phyloP scores from a whole-genome alignment of 192 early-diverging fungal genomes.

The Linnemannia hyalina region DNA sequence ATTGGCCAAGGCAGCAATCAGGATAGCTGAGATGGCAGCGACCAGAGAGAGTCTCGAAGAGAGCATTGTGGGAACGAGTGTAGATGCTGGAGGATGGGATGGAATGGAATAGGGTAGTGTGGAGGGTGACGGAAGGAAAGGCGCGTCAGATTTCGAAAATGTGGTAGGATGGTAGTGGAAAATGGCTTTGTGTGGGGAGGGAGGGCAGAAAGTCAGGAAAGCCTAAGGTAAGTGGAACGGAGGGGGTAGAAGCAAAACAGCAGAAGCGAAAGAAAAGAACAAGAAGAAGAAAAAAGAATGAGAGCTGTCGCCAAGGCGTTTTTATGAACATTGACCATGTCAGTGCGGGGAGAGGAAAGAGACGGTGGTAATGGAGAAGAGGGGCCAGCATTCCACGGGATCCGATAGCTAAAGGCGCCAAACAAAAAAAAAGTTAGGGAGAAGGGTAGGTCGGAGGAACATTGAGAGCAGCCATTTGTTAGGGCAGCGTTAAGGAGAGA shows the following conservation, averaged over 20 bases:
- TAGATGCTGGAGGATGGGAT: neutral
- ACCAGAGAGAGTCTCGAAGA: slow-evolving; percentile 24
- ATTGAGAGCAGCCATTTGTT: neutral
- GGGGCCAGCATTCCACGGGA: neutral
- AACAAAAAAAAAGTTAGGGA: neutral
- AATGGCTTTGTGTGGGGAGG: neutral
- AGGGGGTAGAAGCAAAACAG: neutral
- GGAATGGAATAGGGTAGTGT: neutral
- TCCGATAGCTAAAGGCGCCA: neutral
- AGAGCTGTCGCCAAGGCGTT: neutral
- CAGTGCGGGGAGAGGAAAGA: neutral
- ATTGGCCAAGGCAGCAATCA: slow-evolving; percentile 12
- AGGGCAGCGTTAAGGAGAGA: slow-evolving; percentile 3
- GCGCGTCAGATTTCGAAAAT: neutral
- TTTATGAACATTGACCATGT: slow-evolving; percentile 1
- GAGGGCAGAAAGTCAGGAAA: neutral
- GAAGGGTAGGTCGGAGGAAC: neutral
- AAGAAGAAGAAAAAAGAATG: slow-evolving; percentile 7
- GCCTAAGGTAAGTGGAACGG: neutral
- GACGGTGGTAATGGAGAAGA: neutral
- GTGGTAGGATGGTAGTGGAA: neutral
- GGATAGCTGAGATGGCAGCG: slow-evolving; percentile 22
- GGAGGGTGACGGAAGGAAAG: neutral
- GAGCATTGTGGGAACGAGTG: slow-evolving; percentile 10
- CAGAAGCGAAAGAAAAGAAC: neutral